A percentile compares a stretch with the other conserved stretches of the same genome.
phyloP scores from a whole-genome alignment of 495 filamentous ascomycete species.

The Stereocaulon alpinum region DNA sequence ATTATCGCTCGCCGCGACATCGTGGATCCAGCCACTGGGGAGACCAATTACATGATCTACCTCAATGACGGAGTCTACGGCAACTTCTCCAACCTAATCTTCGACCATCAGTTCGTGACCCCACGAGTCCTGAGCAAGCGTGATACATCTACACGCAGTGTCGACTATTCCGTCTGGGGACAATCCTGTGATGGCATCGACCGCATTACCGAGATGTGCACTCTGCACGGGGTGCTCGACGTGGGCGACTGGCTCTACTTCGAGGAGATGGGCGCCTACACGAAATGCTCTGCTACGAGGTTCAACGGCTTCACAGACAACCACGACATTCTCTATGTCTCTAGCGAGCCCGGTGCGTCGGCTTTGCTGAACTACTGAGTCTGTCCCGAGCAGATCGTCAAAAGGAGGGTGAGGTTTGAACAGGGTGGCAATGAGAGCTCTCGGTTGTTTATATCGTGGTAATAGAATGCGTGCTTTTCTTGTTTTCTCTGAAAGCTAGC shows the following conservation, averaged over 20 bases:
- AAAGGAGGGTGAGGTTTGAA: too few species aligned
- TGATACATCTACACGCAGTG: conserved; percentile 33
- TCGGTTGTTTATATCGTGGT: too few species aligned
- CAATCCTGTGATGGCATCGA: conserved; percentile 98
- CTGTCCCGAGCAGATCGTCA: background rate
- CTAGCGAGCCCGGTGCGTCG: conserved; percentile 76
- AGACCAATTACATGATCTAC: conserved; percentile 84
- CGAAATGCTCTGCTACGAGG: conserved; percentile 87
- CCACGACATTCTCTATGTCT: conserved; percentile 89
- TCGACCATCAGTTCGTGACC: conserved; percentile 88
- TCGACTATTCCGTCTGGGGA: conserved; percentile 89
- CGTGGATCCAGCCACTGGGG: conserved; percentile 45
- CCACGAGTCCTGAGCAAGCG: conserved; percentile 61
- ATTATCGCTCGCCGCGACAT: conserved; percentile 93
- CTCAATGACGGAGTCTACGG: conserved; percentile 95
- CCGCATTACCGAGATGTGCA: conserved; percentile 69
- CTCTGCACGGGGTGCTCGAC: conserved; percentile 61
- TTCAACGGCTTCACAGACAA: conserved; percentile 98
- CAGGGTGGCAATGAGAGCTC: too few species aligned
- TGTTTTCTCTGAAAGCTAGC: too few species aligned
- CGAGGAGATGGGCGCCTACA: conserved; percentile 97
- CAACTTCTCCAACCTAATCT: conserved; percentile 98
- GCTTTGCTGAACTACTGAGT: conserved; percentile 54
- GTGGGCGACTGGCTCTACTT: conserved; percentile 98
- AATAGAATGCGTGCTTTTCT: too few species aligned